Conservation (phyloP, 2,329 filamentous ascomycete genomes). For the Trichoderma hamatum region DNA sequence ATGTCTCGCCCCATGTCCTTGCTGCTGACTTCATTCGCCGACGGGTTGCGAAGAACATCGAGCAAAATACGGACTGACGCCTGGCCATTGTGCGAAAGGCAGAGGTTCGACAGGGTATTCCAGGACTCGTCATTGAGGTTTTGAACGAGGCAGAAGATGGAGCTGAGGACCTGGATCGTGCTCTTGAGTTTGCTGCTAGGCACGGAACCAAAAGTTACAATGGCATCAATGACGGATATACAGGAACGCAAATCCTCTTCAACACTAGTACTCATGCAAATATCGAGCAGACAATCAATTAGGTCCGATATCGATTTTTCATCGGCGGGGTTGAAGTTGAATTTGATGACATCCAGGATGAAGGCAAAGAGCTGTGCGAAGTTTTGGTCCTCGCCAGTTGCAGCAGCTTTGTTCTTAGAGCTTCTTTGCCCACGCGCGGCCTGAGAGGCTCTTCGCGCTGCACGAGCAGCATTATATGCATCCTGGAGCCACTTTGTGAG, state of each 20-base stretch:
- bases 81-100: constrained; percentile 73
- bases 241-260: constrained; percentile 68
- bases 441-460: constrained; percentile 53
- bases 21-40: constrained; percentile 49
- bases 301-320: constrained; percentile 64
- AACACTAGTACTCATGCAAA: constrained; percentile 69
- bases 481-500: constrained; percentile 63
- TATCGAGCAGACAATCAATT: constrained; percentile 64
- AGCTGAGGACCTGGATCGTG: constrained; percentile 72
- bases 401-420: constrained; percentile 43
- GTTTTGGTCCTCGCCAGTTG: constrained; percentile 60
- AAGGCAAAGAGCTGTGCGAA: constrained; percentile 67
- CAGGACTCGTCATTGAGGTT: constrained; percentile 66
- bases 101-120: constrained; percentile 70
- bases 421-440: constrained; percentile 41
- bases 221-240: constrained; percentile 68
- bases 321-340: constrained; percentile 70
- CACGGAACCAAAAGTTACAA: constrained; percentile 73
- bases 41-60: constrained; percentile 59
- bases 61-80: constrained; percentile 67
- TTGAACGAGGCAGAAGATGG: constrained; percentile 68
- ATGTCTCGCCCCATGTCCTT: constrained; percentile 60
- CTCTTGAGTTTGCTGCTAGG: constrained; percentile 63
- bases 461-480: constrained; percentile 56
- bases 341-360: constrained; percentile 71